These are phyloP conservation scores for Ogataea kodamae DNA, from an alignment of 805 yeast species.

Conservation along the genomic window DNA sequence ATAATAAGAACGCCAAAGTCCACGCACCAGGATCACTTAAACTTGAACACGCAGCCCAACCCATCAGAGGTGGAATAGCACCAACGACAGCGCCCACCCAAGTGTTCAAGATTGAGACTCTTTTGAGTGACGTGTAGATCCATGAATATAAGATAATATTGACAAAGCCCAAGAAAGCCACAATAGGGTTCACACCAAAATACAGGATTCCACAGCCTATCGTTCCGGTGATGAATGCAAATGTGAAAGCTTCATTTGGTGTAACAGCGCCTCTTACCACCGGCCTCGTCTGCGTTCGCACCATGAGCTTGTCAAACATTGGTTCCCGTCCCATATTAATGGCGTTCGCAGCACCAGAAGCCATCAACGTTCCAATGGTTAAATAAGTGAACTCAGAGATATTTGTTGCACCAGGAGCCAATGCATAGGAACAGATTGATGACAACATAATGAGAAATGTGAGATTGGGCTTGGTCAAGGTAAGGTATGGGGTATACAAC, in stretches of 20 bases:
- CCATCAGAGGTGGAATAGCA: conserved; percentile 98
- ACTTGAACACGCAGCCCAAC: conserved; percentile 93
- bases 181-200: conserved; percentile 82
- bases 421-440: conserved; percentile 89
- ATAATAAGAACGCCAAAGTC: conserved; percentile 84
- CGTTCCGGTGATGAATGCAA: conserved; percentile 73
- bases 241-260: conserved; percentile 71
- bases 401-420: conserved; percentile 81
- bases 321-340: conserved; percentile 98
- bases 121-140: conserved; percentile 85
- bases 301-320: conserved; percentile 80
- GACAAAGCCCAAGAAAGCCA: conserved; percentile 72
- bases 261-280: conserved; percentile 80
- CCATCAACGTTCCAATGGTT: conserved; percentile 79
- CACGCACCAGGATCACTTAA: conserved; percentile 87
- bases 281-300: conserved; percentile 83
- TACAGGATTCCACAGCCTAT: conserved; percentile 67
- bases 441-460: conserved; percentile 86
- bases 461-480: conserved; percentile 85
- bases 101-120: conserved; percentile 81
- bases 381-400: conserved; percentile 65
- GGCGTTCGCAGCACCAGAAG: conserved; percentile 94
- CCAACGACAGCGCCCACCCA: conserved; percentile 99
- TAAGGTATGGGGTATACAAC: conserved; percentile 59
- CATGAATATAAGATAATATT: conserved; percentile 86